phyloP scores from a whole-genome alignment of 2,329 filamentous ascomycete genomes.

The Colletotrichum liaoningense region DNA sequence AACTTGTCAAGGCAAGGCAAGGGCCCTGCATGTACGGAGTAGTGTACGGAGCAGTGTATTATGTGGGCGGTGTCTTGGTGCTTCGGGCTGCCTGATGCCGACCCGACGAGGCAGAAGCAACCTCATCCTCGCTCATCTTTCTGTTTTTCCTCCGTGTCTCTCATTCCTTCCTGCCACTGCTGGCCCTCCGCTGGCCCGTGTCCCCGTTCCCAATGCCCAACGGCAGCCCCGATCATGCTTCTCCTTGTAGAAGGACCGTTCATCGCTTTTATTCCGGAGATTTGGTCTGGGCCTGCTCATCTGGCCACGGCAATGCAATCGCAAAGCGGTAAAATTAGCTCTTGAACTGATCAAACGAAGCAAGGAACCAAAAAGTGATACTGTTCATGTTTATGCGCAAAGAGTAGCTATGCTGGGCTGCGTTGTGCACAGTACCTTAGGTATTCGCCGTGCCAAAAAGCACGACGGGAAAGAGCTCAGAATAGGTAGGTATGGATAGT shows the following conservation, averaged over 20 bases:
- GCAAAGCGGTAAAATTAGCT: conserved; percentile 8
- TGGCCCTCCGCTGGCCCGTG: not conserved
- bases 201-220: conserved; percentile 23
- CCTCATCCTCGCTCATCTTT: conserved; percentile 13
- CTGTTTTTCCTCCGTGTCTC: not conserved
- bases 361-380: not conserved
- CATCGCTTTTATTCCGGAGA: conserved; percentile 32
- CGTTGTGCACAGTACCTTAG: not conserved
- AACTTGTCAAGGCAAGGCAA: conserved; percentile 14
- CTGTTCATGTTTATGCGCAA: not conserved
- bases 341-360: not conserved
- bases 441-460: not conserved
- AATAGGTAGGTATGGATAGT: no score
- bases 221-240: conserved; percentile 23
- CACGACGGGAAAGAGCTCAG: not conserved
- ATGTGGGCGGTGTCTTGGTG: not conserved
- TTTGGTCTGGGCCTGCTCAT: conserved; percentile 22
- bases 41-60: no score
- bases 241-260: conserved; percentile 23
- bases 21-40: conserved; percentile 23
- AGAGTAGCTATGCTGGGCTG: not conserved
- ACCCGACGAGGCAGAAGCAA: conserved; percentile 17
- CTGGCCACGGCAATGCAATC: conserved; percentile 21
- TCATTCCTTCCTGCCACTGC: not conserved
- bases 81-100: conserved; percentile 26